phyloP scores from a whole-genome alignment of 2,329 filamentous ascomycete genomes.

The Fusarium euwallaceae region DNA sequence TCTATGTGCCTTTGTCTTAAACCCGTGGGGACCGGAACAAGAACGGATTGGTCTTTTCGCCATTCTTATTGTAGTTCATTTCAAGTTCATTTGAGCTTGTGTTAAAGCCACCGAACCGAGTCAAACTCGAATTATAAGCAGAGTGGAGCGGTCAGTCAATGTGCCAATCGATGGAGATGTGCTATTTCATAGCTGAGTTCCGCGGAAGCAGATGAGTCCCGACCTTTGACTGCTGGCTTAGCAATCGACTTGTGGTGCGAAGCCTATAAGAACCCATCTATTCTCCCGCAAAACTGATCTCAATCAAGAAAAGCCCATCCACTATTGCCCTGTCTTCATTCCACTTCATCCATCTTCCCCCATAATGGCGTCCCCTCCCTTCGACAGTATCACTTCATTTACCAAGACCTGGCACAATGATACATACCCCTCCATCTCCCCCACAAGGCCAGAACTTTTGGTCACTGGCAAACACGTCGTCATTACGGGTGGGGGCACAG shows the following conservation, averaged over 20 bases:
- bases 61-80: no score
- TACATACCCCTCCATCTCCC: constrained; percentile 49
- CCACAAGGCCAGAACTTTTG: constrained; percentile 49
- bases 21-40: no score
- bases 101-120: no score
- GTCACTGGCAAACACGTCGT: constrained; percentile 62
- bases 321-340: neutral
- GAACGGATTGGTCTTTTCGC: no score
- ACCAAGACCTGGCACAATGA: constrained; percentile 40
- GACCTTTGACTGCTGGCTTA: neutral
- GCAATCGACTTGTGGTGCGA: neutral
- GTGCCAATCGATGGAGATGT: neutral
- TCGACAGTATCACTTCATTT: constrained; percentile 13
- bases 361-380: constrained; percentile 2
- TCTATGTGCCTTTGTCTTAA: no score
- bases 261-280: neutral
- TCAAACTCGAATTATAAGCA: neutral
- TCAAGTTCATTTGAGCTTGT: no score
- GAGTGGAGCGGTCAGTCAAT: neutral
- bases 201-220: neutral
- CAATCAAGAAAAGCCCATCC: neutral
- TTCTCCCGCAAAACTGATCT: no score
- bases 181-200: neutral
- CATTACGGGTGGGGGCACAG: constrained; percentile 73
- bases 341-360: neutral